A percentile compares a stretch with the other conserved stretches of the same genome.
These are phyloP conservation scores for Penicillium alfredii DNA, from an alignment of 495 filamentous ascomycete species.

Conservation along the genomic window DNA sequence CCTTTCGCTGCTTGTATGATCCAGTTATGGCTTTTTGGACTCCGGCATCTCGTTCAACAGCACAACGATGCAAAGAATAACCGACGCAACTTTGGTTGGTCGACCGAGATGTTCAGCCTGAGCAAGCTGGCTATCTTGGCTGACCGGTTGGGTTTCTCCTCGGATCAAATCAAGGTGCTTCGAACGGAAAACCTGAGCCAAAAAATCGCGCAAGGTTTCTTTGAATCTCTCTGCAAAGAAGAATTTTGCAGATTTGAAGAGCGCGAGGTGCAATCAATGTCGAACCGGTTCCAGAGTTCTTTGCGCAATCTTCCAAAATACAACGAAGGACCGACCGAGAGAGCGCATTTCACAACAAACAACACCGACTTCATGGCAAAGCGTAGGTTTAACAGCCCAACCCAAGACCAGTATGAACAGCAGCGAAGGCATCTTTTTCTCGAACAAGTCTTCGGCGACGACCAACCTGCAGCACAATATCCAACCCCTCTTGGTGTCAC, in stretches of 20 bases:
- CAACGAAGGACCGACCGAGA: neutral
- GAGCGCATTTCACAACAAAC: conserved; percentile 1
- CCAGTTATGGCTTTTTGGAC: conserved; percentile 7
- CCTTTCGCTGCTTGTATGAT: conserved; percentile 1
- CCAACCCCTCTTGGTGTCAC: conserved; percentile 2
- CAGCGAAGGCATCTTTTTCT: conserved; percentile 1
- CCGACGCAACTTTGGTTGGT: neutral
- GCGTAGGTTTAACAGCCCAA: conserved; percentile 4
- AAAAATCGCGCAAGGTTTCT: neutral
- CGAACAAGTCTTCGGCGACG: neutral
- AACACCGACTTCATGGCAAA: neutral
- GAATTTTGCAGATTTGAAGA: neutral
- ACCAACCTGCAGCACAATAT: neutral
- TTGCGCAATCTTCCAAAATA: conserved; percentile 1
- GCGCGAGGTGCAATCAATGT: neutral
- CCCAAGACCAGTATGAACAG: neutral
- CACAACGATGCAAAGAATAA: neutral
- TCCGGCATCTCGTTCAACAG: conserved; percentile 1
- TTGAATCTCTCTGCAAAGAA: conserved; percentile 1
- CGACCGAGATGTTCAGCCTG: neutral
- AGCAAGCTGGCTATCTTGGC: conserved; percentile 1
- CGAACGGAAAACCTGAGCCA: neutral
- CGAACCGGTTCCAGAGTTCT: neutral
- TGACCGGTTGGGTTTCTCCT: neutral
- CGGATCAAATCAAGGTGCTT: neutral